These are phyloP conservation scores for Scytalidium sp. DNA, from an alignment of 2,329 filamentous ascomycete genomes.

Conservation along the genomic window DNA sequence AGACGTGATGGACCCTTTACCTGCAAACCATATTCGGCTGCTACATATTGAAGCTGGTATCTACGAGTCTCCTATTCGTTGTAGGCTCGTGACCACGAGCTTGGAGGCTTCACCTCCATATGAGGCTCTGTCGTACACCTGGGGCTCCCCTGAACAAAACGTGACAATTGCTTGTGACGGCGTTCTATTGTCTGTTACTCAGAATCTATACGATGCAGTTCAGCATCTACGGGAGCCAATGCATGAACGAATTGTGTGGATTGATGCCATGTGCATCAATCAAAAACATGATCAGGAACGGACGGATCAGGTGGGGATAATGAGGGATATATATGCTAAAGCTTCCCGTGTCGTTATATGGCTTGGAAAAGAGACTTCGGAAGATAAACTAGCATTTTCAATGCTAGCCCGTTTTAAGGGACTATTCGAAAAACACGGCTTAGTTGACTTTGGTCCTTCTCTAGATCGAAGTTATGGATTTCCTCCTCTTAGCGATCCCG, in stretches of 20 bases:
- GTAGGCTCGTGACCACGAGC: conserved; percentile 2
- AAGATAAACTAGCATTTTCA: conserved; percentile 2
- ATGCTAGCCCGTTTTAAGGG: conserved; percentile 1
- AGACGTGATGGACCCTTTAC: too few relatives aligned
- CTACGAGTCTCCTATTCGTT: neutral
- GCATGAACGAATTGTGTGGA: conserved; percentile 5
- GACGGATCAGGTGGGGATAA: conserved; percentile 18
- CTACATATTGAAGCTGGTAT: neutral
- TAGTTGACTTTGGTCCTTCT: conserved; percentile 3
- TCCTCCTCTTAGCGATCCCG: neutral
- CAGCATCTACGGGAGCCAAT: conserved; percentile 3
- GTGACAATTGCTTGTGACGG: conserved; percentile 1
- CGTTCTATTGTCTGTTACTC: neutral
- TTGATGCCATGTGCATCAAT: conserved; percentile 16
- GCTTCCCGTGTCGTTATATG: neutral
- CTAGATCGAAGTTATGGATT: neutral
- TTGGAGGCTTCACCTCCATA: too few relatives aligned
- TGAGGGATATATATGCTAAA: conserved; percentile 13
- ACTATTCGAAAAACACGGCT: conserved; percentile 1
- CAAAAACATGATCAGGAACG: conserved; percentile 16
- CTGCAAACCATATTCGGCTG: too few relatives aligned
- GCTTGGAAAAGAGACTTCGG: too few relatives aligned
- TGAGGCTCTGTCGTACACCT: conserved; percentile 6
- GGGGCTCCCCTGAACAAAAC: conserved; percentile 1
- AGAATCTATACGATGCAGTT: conserved; percentile 5